Base-by-base conservation (phyloP, 805 yeast species). In the Barnettozyma californica region DNA sequence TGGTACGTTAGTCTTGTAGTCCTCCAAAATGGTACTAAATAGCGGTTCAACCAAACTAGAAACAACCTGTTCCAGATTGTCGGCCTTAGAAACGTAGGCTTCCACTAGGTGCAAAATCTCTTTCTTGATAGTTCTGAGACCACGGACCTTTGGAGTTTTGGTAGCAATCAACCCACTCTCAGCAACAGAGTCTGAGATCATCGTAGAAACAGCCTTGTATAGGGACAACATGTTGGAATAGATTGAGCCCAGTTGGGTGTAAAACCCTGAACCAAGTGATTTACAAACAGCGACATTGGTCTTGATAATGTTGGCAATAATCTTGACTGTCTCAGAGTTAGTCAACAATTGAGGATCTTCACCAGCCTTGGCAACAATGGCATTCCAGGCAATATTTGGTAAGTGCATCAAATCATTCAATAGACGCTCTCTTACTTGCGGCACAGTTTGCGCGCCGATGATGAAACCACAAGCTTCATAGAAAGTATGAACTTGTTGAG, bases 401-500 rank as follows among this genome's bases (percentile, higher is more conserved):
- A 91, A 70, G 43, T 78, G 76, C 99, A 94, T 94, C 59, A 94
- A 74, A 47, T 88, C 91, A 45, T 74, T 65, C 46, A 90, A 74
- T 47, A 91, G 73, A 51, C 83, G 78, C 51, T 87, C 89, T 66
- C 94, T 83, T 35, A 78, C 75, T 11, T 77, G 80, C 53, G 75
- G 73, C 41, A 83, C 77, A 35, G 84, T 80, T 67, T 92, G 97
- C 11, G 97, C 96, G 46, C 91, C 80, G 34, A 94, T 80, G 48
- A 94, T 92, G 51, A 86, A 81, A 58, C 97, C 97, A 73, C 98
- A 92, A 1, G 99, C 98, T 70, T 87, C 96, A 67, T 94, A 94
- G 64, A 94, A 94, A 2, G 97, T 90, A 66, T 94, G 99, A 25
- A 94, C 95, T 68, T 94, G 99, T 66, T 92, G 97, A 21, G 99